A percentile compares a stretch with the other conserved stretches of the same genome.
Evolutionary conservation across 176 grass and related monocot genomes (phyloP).

Genomic region (Rhynchospora breviuscula): DNA sequence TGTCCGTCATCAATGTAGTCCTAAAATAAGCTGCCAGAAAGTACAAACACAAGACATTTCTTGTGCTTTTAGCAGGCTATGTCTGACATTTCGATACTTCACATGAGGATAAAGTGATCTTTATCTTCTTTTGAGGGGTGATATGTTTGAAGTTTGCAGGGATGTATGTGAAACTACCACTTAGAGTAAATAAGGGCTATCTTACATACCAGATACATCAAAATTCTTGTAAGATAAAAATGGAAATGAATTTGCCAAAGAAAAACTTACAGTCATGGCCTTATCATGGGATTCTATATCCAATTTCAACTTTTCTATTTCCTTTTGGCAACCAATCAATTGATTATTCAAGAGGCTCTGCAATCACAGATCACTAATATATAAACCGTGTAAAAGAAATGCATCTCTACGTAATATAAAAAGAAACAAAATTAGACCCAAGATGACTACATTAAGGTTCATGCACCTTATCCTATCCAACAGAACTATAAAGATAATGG

Average conservation of each 20-base stretch:
- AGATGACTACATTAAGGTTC: background rate
- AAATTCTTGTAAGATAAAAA: background rate
- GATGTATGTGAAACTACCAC: background rate
- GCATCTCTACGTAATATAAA: background rate
- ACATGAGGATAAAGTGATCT: background rate
- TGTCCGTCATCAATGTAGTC: background rate
- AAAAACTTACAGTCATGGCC: slow-evolving; percentile 39
- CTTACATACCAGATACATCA: background rate
- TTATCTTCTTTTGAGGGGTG: background rate
- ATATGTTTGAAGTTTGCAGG: background rate
- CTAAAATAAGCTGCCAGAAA: background rate
- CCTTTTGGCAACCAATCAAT: slow-evolving; percentile 34
- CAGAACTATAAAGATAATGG: background rate
- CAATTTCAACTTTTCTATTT: slow-evolving; percentile 47
- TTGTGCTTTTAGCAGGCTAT: background rate
- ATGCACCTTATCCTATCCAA: background rate
- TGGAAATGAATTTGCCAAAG: background rate
- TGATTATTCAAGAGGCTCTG: slow-evolving; percentile 50
- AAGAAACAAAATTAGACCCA: background rate
- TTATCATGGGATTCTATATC: slow-evolving; percentile 43
- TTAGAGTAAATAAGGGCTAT: background rate
- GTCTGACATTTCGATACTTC: background rate
- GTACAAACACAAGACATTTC: background rate
- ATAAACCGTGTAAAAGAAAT: background rate
- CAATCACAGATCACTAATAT: slow-evolving; percentile 23